Evolutionary conservation across 192 early-diverging fungal species (phyloP).

Genomic region (Coemansia sp.): DNA sequence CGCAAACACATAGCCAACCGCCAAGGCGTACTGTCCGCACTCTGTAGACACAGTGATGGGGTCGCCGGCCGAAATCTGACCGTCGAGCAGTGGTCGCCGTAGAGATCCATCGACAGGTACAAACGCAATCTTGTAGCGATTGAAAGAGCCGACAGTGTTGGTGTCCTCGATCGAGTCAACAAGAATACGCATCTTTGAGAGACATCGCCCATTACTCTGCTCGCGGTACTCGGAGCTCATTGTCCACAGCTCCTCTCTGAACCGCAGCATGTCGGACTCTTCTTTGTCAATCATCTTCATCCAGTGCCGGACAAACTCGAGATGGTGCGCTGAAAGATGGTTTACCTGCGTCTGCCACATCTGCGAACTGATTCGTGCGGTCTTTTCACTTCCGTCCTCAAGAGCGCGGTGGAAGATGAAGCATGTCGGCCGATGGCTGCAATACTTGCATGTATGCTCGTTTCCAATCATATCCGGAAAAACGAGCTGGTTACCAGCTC

Average conservation of each 20-base stretch:
- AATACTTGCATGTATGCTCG: conserved; percentile 62
- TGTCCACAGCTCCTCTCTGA: conserved; percentile 70
- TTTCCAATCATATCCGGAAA: conserved; percentile 74
- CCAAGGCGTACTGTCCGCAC: conserved; percentile 67
- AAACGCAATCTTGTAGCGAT: conserved; percentile 37
- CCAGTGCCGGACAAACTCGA: conserved; percentile 78
- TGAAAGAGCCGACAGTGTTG: conserved; percentile 24
- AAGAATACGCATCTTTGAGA: conserved; percentile 36
- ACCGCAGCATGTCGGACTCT: conserved; percentile 63
- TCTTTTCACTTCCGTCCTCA: conserved; percentile 62
- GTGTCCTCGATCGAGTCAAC: conserved; percentile 29
- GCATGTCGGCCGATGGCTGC: conserved; percentile 65
- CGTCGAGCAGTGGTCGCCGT: conserved; percentile 28
- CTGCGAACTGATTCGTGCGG: conserved; percentile 54
- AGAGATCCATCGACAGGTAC: background rate
- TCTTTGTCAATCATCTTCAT: conserved; percentile 69
- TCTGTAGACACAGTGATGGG: conserved; percentile 80
- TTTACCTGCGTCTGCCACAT: conserved; percentile 63
- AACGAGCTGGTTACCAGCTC: background rate
- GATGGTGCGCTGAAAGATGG: conserved; percentile 59
- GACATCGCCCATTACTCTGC: conserved; percentile 43
- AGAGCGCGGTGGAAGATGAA: conserved; percentile 67
- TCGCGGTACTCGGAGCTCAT: conserved; percentile 55
- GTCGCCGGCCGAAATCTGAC: conserved; percentile 62
- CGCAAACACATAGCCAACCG: conserved; percentile 69